Evolutionary conservation across 352 stramenopile genomes (phyloP).

Genomic region (Globisporangium cederbergense): DNA sequence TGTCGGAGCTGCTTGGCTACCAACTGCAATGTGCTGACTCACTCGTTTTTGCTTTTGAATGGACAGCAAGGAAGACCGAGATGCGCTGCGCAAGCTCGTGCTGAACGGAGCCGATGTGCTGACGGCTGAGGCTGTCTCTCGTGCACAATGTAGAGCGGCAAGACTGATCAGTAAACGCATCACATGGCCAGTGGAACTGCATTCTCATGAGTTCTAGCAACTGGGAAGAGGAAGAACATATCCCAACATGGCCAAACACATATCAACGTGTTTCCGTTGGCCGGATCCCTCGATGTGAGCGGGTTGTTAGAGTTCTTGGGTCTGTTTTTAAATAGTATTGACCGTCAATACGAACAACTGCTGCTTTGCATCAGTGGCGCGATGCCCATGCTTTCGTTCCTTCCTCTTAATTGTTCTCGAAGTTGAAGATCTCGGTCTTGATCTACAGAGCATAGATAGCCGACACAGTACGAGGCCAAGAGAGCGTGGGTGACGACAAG

Average conservation of each 20-base stretch:
- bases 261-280: too few species aligned
- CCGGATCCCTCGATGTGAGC: too few species aligned
- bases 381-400: background rate
- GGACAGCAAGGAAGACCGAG: background rate
- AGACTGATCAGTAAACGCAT: background rate
- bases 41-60: background rate
- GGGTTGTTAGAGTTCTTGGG: background rate
- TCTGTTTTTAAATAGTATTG: background rate
- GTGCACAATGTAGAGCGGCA: background rate
- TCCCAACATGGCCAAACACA: too few species aligned
- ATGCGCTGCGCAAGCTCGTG: constrained; percentile 4
- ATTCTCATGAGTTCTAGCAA: too few species aligned
- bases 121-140: background rate
- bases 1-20: background rate
- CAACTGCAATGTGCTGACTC: background rate
- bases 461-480: too few species aligned
- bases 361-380: background rate
- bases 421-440: constrained; percentile 9
- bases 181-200: too few species aligned
- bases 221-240: too few species aligned
- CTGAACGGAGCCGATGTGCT: background rate
- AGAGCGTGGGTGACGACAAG: too few species aligned
- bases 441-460: background rate
- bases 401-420: constrained; percentile 4
- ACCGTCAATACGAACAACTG: background rate